Percentiles rank a stretch among this genome's conserved stretches.
Conservation (phyloP, 345 rosid species). For the Lepidium sativum region DNA sequence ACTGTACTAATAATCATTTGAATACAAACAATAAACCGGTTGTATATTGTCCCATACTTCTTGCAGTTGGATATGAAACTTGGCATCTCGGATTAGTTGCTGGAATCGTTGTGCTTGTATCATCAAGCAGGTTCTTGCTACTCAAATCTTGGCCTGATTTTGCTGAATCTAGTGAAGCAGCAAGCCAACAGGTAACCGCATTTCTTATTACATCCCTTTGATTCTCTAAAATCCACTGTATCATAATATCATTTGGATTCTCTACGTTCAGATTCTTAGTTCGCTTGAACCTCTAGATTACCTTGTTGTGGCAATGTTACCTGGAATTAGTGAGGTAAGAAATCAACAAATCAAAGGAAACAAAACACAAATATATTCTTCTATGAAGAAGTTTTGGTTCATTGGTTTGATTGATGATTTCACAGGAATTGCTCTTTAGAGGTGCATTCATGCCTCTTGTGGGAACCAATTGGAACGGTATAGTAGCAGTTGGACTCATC, state of each 20-base stretch:
- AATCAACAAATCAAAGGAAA: neutral
- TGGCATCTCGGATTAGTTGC: conserved; percentile 75
- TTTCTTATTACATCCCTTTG: neutral
- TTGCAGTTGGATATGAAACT: conserved; percentile 68
- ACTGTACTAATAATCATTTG: neutral
- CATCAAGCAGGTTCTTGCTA: conserved; percentile 61
- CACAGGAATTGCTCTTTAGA: conserved; percentile 77
- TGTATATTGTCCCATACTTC: neutral
- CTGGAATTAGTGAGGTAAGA: conserved; percentile 79
- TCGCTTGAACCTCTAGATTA: conserved; percentile 81
- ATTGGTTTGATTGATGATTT: neutral
- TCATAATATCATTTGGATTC: neutral
- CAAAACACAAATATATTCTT: neutral
- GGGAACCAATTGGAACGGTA: conserved; percentile 62
- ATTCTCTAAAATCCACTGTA: neutral
- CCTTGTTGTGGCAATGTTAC: conserved; percentile 60
- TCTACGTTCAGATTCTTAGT: conserved; percentile 53
- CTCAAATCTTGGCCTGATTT: conserved; percentile 74
- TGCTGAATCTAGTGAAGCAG: conserved; percentile 77
- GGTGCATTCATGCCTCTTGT: conserved; percentile 65
- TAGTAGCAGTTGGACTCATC: conserved; percentile 42
- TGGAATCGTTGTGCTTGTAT: conserved; percentile 59
- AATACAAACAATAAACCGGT: neutral
- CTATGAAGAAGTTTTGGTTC: neutral
- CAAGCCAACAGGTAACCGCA: conserved; percentile 57